These are phyloP conservation scores for Penicillium sp. DNA, from an alignment of 2,329 filamentous ascomycete species.

Conservation along the genomic window DNA sequence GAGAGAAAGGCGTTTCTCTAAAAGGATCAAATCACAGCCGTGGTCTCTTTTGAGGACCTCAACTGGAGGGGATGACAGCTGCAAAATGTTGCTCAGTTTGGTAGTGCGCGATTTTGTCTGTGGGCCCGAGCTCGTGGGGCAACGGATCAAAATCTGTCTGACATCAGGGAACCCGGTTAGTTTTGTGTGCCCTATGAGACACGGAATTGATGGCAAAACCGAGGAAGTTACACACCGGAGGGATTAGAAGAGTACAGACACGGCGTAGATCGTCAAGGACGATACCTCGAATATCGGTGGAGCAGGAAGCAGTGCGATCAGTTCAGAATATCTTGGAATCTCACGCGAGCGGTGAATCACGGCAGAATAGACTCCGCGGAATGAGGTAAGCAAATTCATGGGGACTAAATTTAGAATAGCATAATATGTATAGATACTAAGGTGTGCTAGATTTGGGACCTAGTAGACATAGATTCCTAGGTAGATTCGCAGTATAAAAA, in stretches of 20 bases:
- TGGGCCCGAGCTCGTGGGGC: conserved; percentile 24
- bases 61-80: conserved; percentile 11
- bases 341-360: conserved; percentile 8
- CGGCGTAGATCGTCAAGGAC: conserved; percentile 3
- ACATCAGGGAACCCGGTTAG: conserved; percentile 19
- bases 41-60: conserved; percentile 13
- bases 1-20: conserved; percentile 4
- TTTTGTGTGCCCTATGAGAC: background rate
- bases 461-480: too few relatives aligned
- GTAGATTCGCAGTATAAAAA: background rate
- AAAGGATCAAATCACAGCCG: conserved; percentile 3
- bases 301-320: background rate
- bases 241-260: background rate
- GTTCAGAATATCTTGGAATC: conserved; percentile 5
- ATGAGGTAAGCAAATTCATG: too few relatives aligned
- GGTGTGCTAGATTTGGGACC: conserved; percentile 21
- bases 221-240: background rate
- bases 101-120: conserved; percentile 26
- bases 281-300: background rate
- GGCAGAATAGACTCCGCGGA: conserved; percentile 10
- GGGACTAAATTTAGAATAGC: too few relatives aligned
- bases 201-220: background rate
- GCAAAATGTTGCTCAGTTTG: conserved; percentile 20
- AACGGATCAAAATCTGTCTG: conserved; percentile 21
- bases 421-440: too few relatives aligned